phyloP scores from a whole-genome alignment of 805 yeast species.

The Yamadazyma scolyti region DNA sequence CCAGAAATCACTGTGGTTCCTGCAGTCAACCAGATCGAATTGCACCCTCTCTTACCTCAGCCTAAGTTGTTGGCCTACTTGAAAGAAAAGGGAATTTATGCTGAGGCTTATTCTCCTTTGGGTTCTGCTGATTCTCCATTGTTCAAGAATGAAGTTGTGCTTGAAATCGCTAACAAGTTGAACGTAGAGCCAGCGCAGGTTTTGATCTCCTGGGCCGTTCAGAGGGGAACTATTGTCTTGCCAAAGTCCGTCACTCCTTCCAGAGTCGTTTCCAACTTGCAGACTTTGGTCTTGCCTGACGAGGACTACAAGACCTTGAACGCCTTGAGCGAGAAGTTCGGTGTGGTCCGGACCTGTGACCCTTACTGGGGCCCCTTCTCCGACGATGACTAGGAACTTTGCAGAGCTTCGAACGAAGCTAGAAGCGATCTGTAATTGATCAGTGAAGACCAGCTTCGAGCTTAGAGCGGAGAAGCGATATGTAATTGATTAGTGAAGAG shows the following conservation, averaged over 20 bases:
- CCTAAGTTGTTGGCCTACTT: conserved; percentile 46
- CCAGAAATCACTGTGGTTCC: conserved; percentile 25
- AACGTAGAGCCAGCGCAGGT: conserved; percentile 30
- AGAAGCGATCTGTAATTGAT: no score
- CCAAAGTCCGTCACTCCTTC: conserved; percentile 36
- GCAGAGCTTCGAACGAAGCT: no score
- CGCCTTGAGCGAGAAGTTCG: conserved; percentile 27
- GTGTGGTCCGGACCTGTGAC: conserved; percentile 30
- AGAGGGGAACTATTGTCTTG: conserved; percentile 35
- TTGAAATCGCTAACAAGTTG: conserved; percentile 27
- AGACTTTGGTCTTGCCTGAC: conserved; percentile 30
- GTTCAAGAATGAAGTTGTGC: conserved; percentile 26
- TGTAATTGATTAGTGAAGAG: no score
- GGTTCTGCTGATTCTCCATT: conserved; percentile 36
- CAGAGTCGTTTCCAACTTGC: conserved; percentile 34
- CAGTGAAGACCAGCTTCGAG: no score
- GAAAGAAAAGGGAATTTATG: conserved; percentile 48
- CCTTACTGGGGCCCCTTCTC: conserved; percentile 12
- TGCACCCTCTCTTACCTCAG: conserved; percentile 36
- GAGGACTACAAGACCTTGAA: conserved; percentile 35
- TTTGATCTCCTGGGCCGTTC: conserved; percentile 37
- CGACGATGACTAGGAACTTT: no score
- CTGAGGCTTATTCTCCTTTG: conserved; percentile 84
- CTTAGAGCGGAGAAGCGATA: no score
- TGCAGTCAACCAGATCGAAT: conserved; percentile 32